Base-by-base conservation (phyloP, 2,329 filamentous ascomycete species). In the Coniosporium tulheliwenetii region DNA sequence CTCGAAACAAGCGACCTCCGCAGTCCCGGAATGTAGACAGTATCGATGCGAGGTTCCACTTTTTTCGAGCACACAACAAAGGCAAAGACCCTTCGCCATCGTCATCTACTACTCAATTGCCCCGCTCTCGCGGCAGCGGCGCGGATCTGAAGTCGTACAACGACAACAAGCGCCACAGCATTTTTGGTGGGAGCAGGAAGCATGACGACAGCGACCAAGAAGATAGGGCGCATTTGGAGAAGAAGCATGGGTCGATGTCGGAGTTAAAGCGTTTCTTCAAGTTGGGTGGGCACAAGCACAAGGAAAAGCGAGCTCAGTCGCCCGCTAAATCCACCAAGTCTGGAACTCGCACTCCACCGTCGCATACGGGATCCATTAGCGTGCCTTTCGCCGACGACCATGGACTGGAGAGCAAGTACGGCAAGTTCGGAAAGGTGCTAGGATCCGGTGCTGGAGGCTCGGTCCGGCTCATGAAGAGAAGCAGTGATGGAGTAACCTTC, bases 191-290 rank as follows among this genome's bases (percentile, higher is more conserved):
- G 41, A 26, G 19, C 19, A 69, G 66, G 43, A 63, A 61, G 41
- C 71, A 74, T 46, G 70, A 78, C 29, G 60, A 69, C 42, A 52
- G 45, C 41, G 50, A 47, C 44, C 19, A 26, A 26, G 19, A 26
- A 26, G 19, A 26, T 7, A 26, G 19, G 19, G 52, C 46, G 47
- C 60, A 40, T 40, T 40, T 47, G 48, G 55, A 57, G 35, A 62
- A 57, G 14, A 68, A 71, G 39, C 76, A 84, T 44, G 78, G 82
- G 15, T 95, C 91, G 5, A 96, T 96, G 82, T 80, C 83, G 3
- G 89, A 96, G 52, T 63, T 98, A 45, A 95, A 94, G 64, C 75
- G 91, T n/a, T 98, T 98, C 59, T 93, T 98, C 68, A 91, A 80
- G 60, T 78, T 85, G 45, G 75, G 80, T 40, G 73, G 75, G 2